Evolutionary conservation across 1,284 basidiomycete species (phyloP).

Genomic region (Ganoderma leucocontextum): DNA sequence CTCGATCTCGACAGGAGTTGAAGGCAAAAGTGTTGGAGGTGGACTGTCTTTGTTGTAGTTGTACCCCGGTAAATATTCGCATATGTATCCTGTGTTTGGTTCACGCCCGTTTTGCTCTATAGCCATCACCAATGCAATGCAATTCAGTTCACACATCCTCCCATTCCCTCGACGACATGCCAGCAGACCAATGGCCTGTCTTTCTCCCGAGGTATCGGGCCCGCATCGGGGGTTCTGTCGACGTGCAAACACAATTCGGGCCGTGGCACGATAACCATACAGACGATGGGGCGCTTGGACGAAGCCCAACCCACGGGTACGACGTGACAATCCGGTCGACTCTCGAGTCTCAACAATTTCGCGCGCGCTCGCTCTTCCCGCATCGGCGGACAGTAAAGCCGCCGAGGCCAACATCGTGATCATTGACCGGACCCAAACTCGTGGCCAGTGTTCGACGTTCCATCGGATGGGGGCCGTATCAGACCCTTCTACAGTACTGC

Average conservation of each 20-base stretch:
- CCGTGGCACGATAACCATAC: constrained; percentile 9
- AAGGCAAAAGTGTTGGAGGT: constrained; percentile 7
- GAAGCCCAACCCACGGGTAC: background rate
- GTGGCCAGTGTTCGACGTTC: background rate
- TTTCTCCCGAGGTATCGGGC: background rate
- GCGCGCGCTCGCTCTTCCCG: background rate
- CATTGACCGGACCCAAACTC: background rate
- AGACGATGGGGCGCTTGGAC: background rate
- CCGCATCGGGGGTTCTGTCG: background rate
- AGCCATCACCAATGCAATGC: constrained; percentile 5
- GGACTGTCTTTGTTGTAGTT: constrained; percentile 18
- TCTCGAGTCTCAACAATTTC: background rate
- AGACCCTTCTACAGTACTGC: background rate
- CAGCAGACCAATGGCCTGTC: background rate
- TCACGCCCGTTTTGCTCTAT: constrained; percentile 7
- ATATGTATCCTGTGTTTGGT: constrained; percentile 19
- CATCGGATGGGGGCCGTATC: background rate
- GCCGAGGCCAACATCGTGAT: background rate
- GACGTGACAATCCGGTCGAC: background rate
- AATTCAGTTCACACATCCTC: background rate
- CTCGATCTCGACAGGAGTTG: background rate
- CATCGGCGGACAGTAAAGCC: background rate
- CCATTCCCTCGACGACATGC: background rate
- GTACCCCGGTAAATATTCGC: constrained; percentile 20
- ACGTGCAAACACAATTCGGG: background rate